Percentiles rank a stretch among this genome's conserved stretches.
phyloP scores from a whole-genome alignment of 2,329 filamentous ascomycete species.

The Colletotrichum sansevieriae region DNA sequence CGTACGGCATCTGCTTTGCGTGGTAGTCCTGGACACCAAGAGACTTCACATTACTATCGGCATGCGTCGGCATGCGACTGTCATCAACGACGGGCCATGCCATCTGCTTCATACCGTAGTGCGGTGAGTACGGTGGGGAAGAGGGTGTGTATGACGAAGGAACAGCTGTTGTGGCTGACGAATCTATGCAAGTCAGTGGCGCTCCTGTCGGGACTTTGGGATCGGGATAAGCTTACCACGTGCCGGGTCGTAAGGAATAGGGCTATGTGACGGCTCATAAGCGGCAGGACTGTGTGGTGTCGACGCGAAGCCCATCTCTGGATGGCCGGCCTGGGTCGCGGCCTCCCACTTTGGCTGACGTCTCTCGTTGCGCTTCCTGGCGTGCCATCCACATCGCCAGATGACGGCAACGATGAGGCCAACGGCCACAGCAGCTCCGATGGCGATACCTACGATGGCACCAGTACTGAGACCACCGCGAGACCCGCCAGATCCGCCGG shows the following conservation, averaged over 20 bases:
- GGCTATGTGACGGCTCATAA: constrained; percentile 20
- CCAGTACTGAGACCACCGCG: constrained; percentile 33
- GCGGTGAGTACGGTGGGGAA: constrained; percentile 33
- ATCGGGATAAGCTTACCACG: constrained; percentile 13
- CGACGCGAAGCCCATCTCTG: constrained; percentile 34
- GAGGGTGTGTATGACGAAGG: constrained; percentile 13
- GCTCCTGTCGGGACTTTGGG: neutral
- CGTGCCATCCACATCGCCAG: constrained; percentile 39
- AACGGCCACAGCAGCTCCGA: constrained; percentile 40
- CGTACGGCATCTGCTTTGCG: neutral
- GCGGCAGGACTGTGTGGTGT: constrained; percentile 26
- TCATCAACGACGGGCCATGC: constrained; percentile 22
- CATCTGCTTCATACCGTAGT: constrained; percentile 25
- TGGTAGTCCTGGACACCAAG: neutral
- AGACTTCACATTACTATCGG: constrained; percentile 34
- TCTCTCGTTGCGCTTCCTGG: constrained; percentile 39
- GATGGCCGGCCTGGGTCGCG: constrained; percentile 10
- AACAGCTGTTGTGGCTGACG: constrained; percentile 25
- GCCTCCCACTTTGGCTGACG: constrained; percentile 34
- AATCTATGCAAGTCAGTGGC: constrained; percentile 9
- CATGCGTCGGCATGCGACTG: constrained; percentile 20
- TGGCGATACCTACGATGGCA: constrained; percentile 43
- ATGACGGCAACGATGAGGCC: constrained; percentile 29
- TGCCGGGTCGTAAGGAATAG: constrained; percentile 15
- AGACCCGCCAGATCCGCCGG: neutral